Evolutionary conservation across 140 eudicot species (phyloP).

Genomic region (Stevia rebaudiana): DNA sequence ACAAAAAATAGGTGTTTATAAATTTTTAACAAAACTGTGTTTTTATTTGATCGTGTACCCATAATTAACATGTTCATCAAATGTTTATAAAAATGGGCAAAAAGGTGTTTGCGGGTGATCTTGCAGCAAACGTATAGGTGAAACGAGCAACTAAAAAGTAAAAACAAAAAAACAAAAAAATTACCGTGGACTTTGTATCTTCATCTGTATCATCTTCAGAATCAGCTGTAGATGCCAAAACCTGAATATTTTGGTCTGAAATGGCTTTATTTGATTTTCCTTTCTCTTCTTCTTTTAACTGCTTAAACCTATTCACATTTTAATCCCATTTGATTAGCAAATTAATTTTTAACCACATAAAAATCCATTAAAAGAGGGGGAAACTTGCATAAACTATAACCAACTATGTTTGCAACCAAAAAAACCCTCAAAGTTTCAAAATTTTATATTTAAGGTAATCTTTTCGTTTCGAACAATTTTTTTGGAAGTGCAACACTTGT

Average conservation of each 20-base stretch:
- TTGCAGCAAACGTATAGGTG: constrained; percentile 1
- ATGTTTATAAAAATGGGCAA: background rate
- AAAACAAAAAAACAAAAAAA: background rate
- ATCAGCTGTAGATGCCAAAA: constrained; percentile 55
- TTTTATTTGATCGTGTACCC: too few species aligned
- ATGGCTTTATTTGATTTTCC: constrained; percentile 48
- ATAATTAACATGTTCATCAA: background rate
- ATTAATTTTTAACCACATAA: constrained; percentile 10
- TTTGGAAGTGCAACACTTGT: background rate
- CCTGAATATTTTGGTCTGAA: constrained; percentile 41
- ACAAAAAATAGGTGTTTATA: background rate
- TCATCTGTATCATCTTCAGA: constrained; percentile 50
- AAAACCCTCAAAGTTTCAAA: background rate
- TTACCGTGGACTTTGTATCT: constrained; percentile 59
- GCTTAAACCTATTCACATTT: constrained; percentile 52
- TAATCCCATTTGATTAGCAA: constrained; percentile 15
- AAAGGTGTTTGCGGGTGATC: background rate
- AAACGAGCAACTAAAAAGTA: background rate
- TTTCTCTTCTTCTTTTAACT: constrained; percentile 69
- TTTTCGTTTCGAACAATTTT: too few species aligned
- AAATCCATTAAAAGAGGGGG: background rate
- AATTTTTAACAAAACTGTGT: background rate
- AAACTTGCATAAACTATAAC: background rate
- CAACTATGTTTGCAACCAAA: background rate
- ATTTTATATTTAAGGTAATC: background rate